Evolutionary conservation across 2,329 filamentous ascomycete species (phyloP).

Genomic region (Zymoseptoria passerinii): DNA sequence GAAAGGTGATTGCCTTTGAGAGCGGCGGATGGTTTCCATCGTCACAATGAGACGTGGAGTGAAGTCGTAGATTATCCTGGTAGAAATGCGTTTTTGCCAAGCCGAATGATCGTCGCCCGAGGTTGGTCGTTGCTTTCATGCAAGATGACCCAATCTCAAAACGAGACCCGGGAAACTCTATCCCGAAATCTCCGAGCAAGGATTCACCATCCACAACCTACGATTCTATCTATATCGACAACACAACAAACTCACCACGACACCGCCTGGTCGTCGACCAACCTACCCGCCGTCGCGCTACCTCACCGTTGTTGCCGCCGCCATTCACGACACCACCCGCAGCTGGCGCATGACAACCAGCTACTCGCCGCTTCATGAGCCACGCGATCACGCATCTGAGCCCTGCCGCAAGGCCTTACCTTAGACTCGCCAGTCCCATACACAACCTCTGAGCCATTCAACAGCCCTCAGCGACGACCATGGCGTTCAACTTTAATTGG

Average conservation of each 20-base stretch:
- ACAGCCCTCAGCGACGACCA: constrained; percentile 34
- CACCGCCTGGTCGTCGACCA: not conserved
- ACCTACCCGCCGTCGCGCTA: not conserved
- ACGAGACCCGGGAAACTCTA: no score
- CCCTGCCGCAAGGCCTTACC: constrained; percentile 13
- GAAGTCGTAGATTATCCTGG: no score
- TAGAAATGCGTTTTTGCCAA: not conserved
- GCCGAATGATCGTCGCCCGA: not conserved
- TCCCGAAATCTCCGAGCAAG: not conserved
- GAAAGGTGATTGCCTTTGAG: no score
- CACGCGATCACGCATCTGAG: constrained; percentile 22
- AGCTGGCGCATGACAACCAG: constrained; percentile 5
- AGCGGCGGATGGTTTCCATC: no score
- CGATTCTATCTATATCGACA: not conserved
- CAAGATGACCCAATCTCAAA: no score
- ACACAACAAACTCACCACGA: not conserved
- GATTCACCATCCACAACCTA: not conserved
- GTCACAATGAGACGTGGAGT: no score
- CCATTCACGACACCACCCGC: not conserved
- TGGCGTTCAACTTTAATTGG: constrained; percentile 99
- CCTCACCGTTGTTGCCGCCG: not conserved
- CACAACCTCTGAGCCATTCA: constrained; percentile 1
- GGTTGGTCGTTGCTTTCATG: not conserved
- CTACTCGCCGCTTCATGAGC: constrained; percentile 14
- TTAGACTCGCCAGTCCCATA: constrained; percentile 1